Evolutionary conservation across 2,329 filamentous ascomycete species (phyloP).

Genomic region (Penicillium sp.): DNA sequence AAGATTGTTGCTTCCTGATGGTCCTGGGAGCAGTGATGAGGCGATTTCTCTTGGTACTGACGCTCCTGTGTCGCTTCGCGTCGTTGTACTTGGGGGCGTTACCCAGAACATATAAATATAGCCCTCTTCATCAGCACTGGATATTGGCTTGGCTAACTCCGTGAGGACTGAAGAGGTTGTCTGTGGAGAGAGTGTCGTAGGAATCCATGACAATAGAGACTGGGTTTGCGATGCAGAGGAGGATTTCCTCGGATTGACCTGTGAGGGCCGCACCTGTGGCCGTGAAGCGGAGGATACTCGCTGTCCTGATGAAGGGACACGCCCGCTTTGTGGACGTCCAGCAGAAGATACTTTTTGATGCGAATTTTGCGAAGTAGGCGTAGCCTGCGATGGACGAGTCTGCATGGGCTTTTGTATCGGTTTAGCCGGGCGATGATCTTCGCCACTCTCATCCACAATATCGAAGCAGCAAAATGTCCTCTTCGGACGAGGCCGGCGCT

Average conservation of each 20-base stretch:
- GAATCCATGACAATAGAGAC: constrained; percentile 66
- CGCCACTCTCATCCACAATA: constrained; percentile 25
- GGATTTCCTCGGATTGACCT: constrained; percentile 12
- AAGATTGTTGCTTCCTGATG: constrained; percentile 10
- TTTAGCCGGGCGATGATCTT: constrained; percentile 24
- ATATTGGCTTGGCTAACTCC: constrained; percentile 75
- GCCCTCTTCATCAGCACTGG: constrained; percentile 72
- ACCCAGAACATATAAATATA: constrained; percentile 99
- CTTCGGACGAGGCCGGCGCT: constrained; percentile 20
- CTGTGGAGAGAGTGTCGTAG: constrained; percentile 63
- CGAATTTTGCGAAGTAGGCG: constrained; percentile 8
- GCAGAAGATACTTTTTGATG: constrained; percentile 1
- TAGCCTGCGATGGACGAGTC: constrained; percentile 5
- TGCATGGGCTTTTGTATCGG: constrained; percentile 21
- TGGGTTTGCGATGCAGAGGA: constrained; percentile 41
- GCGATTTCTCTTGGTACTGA: constrained; percentile 60
- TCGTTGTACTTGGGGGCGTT: constrained; percentile 61
- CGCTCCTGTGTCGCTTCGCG: constrained; percentile 32
- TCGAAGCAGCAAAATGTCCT: constrained; percentile 37
- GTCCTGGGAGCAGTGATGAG: constrained; percentile 57
- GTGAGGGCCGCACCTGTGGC: constrained; percentile 12
- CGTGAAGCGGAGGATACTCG: constrained; percentile 8
- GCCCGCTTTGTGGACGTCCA: constrained; percentile 6
- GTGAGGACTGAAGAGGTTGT: constrained; percentile 69
- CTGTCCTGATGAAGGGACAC: constrained; percentile 9